Evolutionary conservation across 305 asterid genomes (phyloP).

Genomic region (Solanum hybrid): DNA sequence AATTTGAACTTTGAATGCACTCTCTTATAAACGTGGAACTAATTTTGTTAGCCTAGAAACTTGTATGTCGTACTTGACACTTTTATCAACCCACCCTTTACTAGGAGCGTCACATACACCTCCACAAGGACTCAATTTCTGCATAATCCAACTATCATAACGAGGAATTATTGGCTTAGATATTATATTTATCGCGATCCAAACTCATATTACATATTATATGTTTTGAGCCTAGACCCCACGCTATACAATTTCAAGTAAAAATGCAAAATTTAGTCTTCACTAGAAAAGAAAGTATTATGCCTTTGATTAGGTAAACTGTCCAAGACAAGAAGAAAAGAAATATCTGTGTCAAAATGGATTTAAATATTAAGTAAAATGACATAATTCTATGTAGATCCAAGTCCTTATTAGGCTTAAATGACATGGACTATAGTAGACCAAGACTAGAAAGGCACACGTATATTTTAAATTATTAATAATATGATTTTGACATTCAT

Average conservation of each 20-base stretch:
- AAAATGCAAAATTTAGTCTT: neutral
- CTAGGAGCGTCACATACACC: neutral
- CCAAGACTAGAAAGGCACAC: neutral
- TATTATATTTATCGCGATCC: neutral
- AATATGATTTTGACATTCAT: neutral
- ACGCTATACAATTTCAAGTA: neutral
- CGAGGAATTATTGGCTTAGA: neutral
- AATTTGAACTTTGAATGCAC: neutral
- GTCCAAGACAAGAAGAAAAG: neutral
- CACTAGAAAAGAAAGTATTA: neutral
- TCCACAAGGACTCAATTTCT: neutral
- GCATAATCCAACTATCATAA: neutral
- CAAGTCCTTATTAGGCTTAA: neutral
- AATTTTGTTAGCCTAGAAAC: neutral
- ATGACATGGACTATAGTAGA: neutral
- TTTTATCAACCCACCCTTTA: neutral
- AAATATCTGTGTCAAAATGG: neutral
- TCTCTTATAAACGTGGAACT: neutral
- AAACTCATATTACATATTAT: neutral
- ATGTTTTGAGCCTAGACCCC: neutral
- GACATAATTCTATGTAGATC: neutral
- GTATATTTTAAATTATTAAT: neutral
- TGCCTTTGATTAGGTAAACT: neutral
- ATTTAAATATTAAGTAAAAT: neutral
- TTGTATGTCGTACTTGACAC: neutral